These are phyloP conservation scores for Pavlovales sp. DNA, from an alignment of 208 protist genomes.

Conservation along the genomic window DNA sequence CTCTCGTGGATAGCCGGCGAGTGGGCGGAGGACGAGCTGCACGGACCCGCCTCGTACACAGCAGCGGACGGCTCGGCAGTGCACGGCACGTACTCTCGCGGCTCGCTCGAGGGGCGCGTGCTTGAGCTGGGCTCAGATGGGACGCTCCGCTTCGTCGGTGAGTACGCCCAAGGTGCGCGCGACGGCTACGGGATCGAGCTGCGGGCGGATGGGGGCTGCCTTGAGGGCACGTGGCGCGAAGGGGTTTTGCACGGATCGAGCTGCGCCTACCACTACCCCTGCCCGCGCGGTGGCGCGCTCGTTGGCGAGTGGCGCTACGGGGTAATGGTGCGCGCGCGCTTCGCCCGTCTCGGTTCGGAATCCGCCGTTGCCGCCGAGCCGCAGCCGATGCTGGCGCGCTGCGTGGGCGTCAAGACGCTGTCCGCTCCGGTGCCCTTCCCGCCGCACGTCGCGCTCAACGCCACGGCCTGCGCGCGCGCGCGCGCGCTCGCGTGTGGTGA, in stretches of 20 bases:
- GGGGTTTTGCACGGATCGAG: neutral
- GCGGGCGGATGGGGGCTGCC: constrained; percentile 16
- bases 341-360: no score
- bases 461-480: neutral
- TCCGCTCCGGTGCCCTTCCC: no score
- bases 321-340: neutral
- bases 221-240: neutral
- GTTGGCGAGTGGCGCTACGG: constrained; percentile 20
- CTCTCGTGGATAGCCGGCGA: neutral
- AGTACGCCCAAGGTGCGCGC: neutral
- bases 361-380: no score
- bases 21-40: neutral
- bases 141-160: neutral
- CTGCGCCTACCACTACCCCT: constrained; percentile 12
- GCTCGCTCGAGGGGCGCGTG: neutral
- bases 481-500: no score
- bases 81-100: neutral
- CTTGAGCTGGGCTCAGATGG: neutral
- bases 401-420: no score
- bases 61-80: neutral
- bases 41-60: neutral
- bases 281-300: neutral
- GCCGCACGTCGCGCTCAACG: neutral
- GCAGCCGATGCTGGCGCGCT: neutral
- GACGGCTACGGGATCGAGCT: neutral